Base-by-base conservation (phyloP, 139 green algal genomes). In the Coelastrella sp. region DNA sequence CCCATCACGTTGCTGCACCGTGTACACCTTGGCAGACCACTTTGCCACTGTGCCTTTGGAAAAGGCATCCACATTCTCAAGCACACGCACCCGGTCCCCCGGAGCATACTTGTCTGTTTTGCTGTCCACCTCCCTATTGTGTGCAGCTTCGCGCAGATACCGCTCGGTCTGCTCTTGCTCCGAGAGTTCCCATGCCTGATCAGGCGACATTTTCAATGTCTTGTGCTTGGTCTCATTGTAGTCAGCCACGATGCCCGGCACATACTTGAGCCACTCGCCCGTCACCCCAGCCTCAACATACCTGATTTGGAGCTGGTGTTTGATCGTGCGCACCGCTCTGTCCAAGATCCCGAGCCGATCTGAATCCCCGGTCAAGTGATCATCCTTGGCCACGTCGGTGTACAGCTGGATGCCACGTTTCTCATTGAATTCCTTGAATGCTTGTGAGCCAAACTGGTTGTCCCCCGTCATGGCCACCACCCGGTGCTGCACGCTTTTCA, bases 361-460 rank as follows among this genome's bases (percentile, higher is more conserved):
- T 8, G 27, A 59, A 9, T 86, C 27, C 5, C 22, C 17, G 4
- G 80, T 73, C 17, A 86, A n/a, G 65, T 88, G 82, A 17, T 88
- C 82, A 24, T 88, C 82, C 24, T 88, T 88, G 63, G 82, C 82
- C 27, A 88, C 25, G 63, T 88, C 82, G 61, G 82, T 63, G 25
- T 63, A 22, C 59, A 87, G 57, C 57, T 8, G 57, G 49, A 86
- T 72, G 7, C 49, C 57, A 0, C 65, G 80, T 49, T 59, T 72
- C 56, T 72, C 80, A 14, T 86, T 86, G 80, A 86, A 86, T 12
- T 35, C 74, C 17, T 14, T 56, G 25, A 81, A 81, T 17, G n/a
- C 14, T 15, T 70, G 11, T 70, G 61, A 12, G 0, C 12, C 61
- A 70, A 70, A 70, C 61, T 70, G 61, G 61, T 70, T 20, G 61